Evolutionary conservation across 116 monocot species (phyloP).

Genomic region (Dioscorea cayenensis): DNA sequence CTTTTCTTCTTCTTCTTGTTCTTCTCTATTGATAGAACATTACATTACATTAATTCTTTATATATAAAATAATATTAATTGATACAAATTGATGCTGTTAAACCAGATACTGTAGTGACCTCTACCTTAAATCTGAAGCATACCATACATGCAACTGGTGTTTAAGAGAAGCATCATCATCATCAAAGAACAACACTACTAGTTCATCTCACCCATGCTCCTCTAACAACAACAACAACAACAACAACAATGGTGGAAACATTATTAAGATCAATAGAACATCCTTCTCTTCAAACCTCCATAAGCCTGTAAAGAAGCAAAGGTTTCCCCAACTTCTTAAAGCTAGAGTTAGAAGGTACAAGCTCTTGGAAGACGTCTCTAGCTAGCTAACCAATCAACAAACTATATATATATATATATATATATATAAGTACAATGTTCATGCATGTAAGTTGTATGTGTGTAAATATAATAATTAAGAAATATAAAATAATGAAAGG

Average conservation of each 20-base stretch:
- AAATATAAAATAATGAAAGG: too few species aligned
- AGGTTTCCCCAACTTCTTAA: constrained; percentile 3
- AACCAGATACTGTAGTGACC: constrained; percentile 55
- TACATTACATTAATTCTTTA: too few species aligned
- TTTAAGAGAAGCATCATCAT: constrained; percentile 17
- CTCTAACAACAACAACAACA: background rate
- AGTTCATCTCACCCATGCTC: background rate
- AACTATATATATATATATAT: too few species aligned
- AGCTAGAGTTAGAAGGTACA: constrained; percentile 43
- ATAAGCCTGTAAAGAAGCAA: constrained; percentile 48
- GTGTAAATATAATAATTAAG: too few species aligned
- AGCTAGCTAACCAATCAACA: constrained; percentile 3
- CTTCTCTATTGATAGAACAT: too few species aligned
- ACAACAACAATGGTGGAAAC: background rate
- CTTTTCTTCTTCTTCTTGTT: too few species aligned
- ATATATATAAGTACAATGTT: background rate
- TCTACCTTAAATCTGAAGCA: constrained; percentile 33
- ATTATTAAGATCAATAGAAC: constrained; percentile 9
- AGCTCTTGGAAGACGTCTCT: constrained; percentile 46
- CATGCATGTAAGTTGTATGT: too few species aligned
- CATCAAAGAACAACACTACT: background rate
- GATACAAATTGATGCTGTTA: too few species aligned
- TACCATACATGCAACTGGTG: constrained; percentile 61
- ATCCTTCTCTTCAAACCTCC: constrained; percentile 9
- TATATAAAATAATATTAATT: too few species aligned